phyloP scores from a whole-genome alignment of 176 grass and related monocot species.

The Juncus inflexus region DNA sequence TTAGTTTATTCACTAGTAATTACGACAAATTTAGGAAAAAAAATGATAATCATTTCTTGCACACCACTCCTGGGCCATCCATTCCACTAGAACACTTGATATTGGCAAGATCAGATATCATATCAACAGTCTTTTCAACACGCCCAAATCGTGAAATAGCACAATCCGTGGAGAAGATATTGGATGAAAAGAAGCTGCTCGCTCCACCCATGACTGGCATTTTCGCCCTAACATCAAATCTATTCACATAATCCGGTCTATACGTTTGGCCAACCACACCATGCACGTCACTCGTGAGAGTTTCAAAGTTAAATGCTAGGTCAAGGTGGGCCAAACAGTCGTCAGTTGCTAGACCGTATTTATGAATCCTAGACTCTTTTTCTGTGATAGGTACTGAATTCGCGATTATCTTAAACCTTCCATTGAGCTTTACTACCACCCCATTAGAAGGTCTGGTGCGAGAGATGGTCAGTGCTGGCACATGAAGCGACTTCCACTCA shows the following conservation, averaged over 20 bases:
- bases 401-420: slow-evolving; percentile 18
- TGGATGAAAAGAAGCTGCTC: slow-evolving; percentile 3
- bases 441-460: slow-evolving; percentile 1
- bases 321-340: slow-evolving; percentile 19
- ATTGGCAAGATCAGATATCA: slow-evolving; percentile 9
- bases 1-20: too few species aligned
- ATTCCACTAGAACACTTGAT: slow-evolving; percentile 20
- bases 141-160: slow-evolving; percentile 9
- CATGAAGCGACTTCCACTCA: slow-evolving; percentile 23
- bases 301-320: slow-evolving; percentile 22
- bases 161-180: slow-evolving; percentile 22
- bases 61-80: slow-evolving; percentile 15
- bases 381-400: slow-evolving; percentile 18
- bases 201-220: slow-evolving; percentile 22
- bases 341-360: neutral
- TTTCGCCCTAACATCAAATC: neutral
- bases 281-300: slow-evolving; percentile 15
- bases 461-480: neutral
- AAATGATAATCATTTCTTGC: slow-evolving; percentile 11
- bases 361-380: slow-evolving; percentile 20
- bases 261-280: slow-evolving; percentile 28
- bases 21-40: too few species aligned
- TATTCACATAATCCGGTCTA: slow-evolving; percentile 19
- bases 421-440: slow-evolving; percentile 9
- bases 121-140: neutral